These are phyloP conservation scores for Marchantia paleacea DNA, from an alignment of 225 moss, liverwort and hornwort species.

Conservation along the genomic window DNA sequence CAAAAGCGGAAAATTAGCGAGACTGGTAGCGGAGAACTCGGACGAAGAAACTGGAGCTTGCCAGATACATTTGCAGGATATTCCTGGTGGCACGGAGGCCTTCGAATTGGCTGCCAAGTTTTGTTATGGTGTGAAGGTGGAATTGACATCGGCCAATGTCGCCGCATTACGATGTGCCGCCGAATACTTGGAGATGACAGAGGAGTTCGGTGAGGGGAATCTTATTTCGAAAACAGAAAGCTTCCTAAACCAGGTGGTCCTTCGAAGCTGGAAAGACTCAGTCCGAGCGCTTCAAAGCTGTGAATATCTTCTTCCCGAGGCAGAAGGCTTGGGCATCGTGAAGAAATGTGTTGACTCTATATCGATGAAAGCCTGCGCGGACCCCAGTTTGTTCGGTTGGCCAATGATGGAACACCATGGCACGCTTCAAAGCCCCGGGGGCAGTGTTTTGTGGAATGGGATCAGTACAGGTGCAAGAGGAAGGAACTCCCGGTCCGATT, in stretches of 20 bases:
- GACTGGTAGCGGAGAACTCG: constrained; percentile 41
- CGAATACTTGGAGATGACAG: constrained; percentile 53
- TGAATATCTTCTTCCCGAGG: constrained; percentile 38
- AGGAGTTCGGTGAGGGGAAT: constrained; percentile 54
- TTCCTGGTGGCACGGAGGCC: constrained; percentile 51
- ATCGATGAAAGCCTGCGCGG: constrained; percentile 41
- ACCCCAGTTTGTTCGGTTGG: constrained; percentile 56
- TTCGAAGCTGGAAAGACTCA: constrained; percentile 54
- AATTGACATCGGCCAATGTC: constrained; percentile 49
- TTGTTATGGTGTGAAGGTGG: constrained; percentile 54
- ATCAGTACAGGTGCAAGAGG: constrained; percentile 58
- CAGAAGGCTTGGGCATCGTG: constrained; percentile 47
- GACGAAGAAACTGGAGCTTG: constrained; percentile 48
- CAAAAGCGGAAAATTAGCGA: constrained; percentile 46
- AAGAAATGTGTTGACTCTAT: constrained; percentile 46
- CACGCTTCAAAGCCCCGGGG: constrained; percentile 50
- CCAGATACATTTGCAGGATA: constrained; percentile 43
- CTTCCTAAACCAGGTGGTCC: constrained; percentile 50
- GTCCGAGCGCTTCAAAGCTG: constrained; percentile 52
- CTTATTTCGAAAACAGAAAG: constrained; percentile 46
- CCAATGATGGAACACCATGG: constrained; percentile 53
- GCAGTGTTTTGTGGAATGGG: constrained; percentile 59
- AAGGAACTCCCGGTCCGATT: constrained; percentile 41
- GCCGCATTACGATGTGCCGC: constrained; percentile 49
- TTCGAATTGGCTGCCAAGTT: constrained; percentile 60